A percentile compares a stretch with the other conserved stretches of the same genome.
These are phyloP conservation scores for Phycomyces blakesleeanus DNA, from an alignment of 192 early-diverging fungal species.

Conservation along the genomic window DNA sequence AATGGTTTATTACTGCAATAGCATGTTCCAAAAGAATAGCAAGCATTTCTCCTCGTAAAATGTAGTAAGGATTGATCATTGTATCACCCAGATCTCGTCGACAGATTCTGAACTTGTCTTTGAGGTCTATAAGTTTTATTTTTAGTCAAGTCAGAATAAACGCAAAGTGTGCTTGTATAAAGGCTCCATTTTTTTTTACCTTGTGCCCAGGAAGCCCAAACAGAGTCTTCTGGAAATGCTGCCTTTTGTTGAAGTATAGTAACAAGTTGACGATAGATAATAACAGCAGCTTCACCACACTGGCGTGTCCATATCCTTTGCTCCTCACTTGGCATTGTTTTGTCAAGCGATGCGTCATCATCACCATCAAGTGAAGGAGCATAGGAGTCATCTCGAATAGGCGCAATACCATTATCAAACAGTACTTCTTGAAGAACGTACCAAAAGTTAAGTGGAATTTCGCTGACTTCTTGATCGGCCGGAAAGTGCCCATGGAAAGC, in stretches of 20 bases:
- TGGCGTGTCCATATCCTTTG: slow-evolving; percentile 1
- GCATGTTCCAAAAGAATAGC: slow-evolving; percentile 14
- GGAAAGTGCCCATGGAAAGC: slow-evolving; percentile 68
- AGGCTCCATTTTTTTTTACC: too few relatives aligned
- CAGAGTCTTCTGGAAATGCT: slow-evolving; percentile 47
- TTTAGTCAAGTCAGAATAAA: not conserved
- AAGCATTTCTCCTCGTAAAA: slow-evolving; percentile 57
- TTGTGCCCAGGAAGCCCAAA: slow-evolving; percentile 54
- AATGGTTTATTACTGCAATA: slow-evolving; percentile 8
- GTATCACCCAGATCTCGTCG: slow-evolving; percentile 74
- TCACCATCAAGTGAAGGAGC: slow-evolving; percentile 3
- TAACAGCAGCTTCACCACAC: slow-evolving; percentile 34
- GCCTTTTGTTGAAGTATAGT: slow-evolving; percentile 54
- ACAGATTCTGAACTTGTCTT: slow-evolving; percentile 58
- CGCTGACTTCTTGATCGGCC: slow-evolving; percentile 65
- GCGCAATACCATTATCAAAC: slow-evolving; percentile 43
- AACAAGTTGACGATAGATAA: slow-evolving; percentile 50
- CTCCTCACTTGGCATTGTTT: not conserved
- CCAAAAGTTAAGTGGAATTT: slow-evolving; percentile 72
- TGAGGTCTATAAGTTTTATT: slow-evolving; percentile 33
- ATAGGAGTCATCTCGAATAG: slow-evolving; percentile 12
- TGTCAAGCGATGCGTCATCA: slow-evolving; percentile 6
- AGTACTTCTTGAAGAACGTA: slow-evolving; percentile 67
- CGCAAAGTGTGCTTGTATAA: not conserved
- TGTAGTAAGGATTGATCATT: slow-evolving; percentile 64